Percentiles rank a stretch among this genome's conserved stretches.
Evolutionary conservation across 2,329 filamentous ascomycete genomes (phyloP).

Genomic region (Tolypocladium guangdongense): DNA sequence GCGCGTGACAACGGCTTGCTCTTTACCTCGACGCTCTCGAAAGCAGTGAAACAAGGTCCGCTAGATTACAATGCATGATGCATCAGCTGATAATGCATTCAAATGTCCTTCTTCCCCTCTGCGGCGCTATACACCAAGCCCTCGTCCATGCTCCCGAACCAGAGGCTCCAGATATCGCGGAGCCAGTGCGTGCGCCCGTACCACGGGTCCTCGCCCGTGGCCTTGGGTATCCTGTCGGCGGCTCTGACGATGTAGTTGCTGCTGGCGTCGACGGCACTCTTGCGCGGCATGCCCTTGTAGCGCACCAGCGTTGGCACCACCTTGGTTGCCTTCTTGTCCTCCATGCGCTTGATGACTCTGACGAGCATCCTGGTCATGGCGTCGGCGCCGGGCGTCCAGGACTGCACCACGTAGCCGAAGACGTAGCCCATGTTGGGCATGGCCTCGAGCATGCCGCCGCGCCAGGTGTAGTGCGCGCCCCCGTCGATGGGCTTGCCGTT

Average conservation of each 20-base stretch:
- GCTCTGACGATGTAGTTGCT: constrained; percentile 26
- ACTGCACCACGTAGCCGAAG: constrained; percentile 54
- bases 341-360: constrained; percentile 42
- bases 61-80: too few species aligned
- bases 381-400: constrained; percentile 59
- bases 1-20: too few species aligned
- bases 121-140: constrained; percentile 18
- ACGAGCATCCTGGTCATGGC: constrained; percentile 33
- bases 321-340: constrained; percentile 29
- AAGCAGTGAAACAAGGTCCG: too few species aligned
- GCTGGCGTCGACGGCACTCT: constrained; percentile 15
- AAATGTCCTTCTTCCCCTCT: constrained; percentile 17
- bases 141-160: constrained; percentile 18
- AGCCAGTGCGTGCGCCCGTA: constrained; percentile 21
- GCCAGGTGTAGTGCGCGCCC: constrained; percentile 47
- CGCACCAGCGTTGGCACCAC: constrained; percentile 32
- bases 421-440: constrained; percentile 52
- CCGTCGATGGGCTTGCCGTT: constrained; percentile 41
- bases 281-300: constrained; percentile 11
- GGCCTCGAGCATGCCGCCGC: constrained; percentile 53
- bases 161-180: constrained; percentile 17
- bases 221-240: constrained; percentile 23
- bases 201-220: constrained; percentile 22
- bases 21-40: too few species aligned
- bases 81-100: too few species aligned